Percentiles rank a stretch among this genome's conserved stretches.
Evolutionary conservation across 2,329 filamentous ascomycete genomes (phyloP).

Genomic region (Setomelanomma holmii): DNA sequence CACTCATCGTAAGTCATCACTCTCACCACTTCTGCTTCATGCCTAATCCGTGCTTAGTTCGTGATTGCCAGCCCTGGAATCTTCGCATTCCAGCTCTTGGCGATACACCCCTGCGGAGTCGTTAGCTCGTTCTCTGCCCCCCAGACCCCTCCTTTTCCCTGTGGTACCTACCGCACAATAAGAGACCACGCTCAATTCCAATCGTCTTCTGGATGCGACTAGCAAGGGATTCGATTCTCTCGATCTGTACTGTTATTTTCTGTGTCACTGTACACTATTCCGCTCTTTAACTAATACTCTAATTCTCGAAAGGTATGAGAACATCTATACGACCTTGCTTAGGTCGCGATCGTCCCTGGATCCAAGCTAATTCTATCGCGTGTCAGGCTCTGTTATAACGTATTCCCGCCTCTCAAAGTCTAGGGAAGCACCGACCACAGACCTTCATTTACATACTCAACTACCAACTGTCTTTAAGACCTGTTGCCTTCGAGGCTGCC

Average conservation of each 20-base stretch:
- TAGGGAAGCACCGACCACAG: slow-evolving; percentile 42
- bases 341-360: slow-evolving; percentile 11
- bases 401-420: slow-evolving; percentile 45
- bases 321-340: slow-evolving; percentile 26
- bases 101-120: slow-evolving; percentile 56
- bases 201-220: slow-evolving; percentile 54
- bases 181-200: slow-evolving; percentile 45
- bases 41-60: slow-evolving; percentile 41
- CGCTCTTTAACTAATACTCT: slow-evolving; percentile 56
- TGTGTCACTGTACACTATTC: slow-evolving; percentile 43
- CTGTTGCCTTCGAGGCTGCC: slow-evolving; percentile 57
- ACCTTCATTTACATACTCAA: slow-evolving; percentile 59
- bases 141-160: slow-evolving; percentile 42
- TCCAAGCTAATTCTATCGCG: slow-evolving; percentile 21
- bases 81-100: slow-evolving; percentile 55
- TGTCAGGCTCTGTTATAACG: slow-evolving; percentile 46
- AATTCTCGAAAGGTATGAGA: slow-evolving; percentile 57
- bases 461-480: slow-evolving; percentile 64
- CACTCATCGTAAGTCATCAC: slow-evolving; percentile 19
- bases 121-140: slow-evolving; percentile 62
- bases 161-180: slow-evolving; percentile 44
- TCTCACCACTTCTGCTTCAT: slow-evolving; percentile 3
- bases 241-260: slow-evolving; percentile 42
- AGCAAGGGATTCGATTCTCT: slow-evolving; percentile 47
- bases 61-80: slow-evolving; percentile 48